Conservation (phyloP, 257 asterid species). For the Nicotiana undulata region DNA sequence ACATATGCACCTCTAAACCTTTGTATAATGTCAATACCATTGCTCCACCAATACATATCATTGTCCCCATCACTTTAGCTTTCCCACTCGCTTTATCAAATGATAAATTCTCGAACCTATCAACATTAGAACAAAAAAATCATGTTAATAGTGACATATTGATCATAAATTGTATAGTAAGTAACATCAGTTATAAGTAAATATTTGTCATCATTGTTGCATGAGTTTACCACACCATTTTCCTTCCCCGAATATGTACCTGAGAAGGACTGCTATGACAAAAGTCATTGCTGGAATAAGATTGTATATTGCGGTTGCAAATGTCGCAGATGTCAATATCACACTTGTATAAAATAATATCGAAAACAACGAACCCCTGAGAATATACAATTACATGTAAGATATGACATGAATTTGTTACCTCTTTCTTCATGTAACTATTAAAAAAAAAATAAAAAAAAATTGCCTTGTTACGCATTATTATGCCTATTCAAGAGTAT, state of each 20-base stretch:
- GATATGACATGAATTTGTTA: not conserved
- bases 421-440: not conserved
- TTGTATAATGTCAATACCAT: slow-evolving; percentile 16
- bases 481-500: not conserved
- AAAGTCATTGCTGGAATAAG: slow-evolving; percentile 18
- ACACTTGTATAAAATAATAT: slow-evolving; percentile 17
- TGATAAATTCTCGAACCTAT: slow-evolving; percentile 15
- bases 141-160: too few relatives aligned
- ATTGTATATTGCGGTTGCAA: slow-evolving; percentile 21
- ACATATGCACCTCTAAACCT: slow-evolving; percentile 15
- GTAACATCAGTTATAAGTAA: too few relatives aligned
- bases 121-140: not conserved
- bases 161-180: too few relatives aligned
- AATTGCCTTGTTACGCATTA: not conserved
- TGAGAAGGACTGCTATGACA: slow-evolving; percentile 12
- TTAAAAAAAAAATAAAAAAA: too few relatives aligned
- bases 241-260: too few relatives aligned
- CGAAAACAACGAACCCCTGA: slow-evolving; percentile 19
- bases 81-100: slow-evolving; percentile 13
- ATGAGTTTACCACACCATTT: too few relatives aligned
- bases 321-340: slow-evolving; percentile 16
- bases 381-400: not conserved
- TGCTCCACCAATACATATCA: slow-evolving; percentile 23
- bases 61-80: slow-evolving; percentile 16
- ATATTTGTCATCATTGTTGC: too few relatives aligned